Percentiles rank a stretch among this genome's conserved stretches.
Conservation (phyloP, 371 early-diverging fungal genomes). For the Lichtheimia ornata region DNA sequence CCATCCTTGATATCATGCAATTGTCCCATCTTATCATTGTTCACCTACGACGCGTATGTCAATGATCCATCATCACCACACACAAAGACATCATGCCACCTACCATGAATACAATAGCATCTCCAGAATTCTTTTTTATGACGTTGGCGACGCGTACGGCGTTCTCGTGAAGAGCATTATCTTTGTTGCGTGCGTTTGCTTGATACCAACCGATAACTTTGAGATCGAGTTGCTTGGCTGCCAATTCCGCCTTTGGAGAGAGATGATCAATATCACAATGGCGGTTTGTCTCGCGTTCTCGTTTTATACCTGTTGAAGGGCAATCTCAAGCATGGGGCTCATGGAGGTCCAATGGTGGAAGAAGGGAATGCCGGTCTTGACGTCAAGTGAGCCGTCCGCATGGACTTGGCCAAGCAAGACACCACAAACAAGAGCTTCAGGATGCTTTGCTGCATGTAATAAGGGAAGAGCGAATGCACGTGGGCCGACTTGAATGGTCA, state of each 20-base stretch:
- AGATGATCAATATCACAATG: background rate
- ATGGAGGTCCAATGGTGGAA: slow-evolving; percentile 79
- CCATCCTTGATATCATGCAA: slow-evolving; percentile 20
- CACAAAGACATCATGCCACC: slow-evolving; percentile 1
- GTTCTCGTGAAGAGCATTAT: slow-evolving; percentile 45
- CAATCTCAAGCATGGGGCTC: slow-evolving; percentile 79
- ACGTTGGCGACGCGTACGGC: slow-evolving; percentile 56
- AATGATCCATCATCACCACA: background rate
- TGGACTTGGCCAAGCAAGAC: slow-evolving; percentile 56
- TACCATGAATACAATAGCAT: slow-evolving; percentile 50
- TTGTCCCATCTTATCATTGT: slow-evolving; percentile 31
- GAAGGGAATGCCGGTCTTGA: slow-evolving; percentile 72
- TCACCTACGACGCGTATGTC: slow-evolving; percentile 18
- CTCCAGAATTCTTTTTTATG: slow-evolving; percentile 39
- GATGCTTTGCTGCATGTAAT: slow-evolving; percentile 83
- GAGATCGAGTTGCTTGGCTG: slow-evolving; percentile 43
- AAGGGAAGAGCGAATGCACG: slow-evolving; percentile 74
- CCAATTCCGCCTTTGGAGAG: slow-evolving; percentile 48
- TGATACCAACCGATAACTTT: slow-evolving; percentile 67
- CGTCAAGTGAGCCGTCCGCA: slow-evolving; percentile 28
- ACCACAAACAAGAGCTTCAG: slow-evolving; percentile 71
- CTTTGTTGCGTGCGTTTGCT: slow-evolving; percentile 52
- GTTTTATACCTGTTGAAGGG: slow-evolving; percentile 67
- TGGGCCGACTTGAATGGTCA: slow-evolving; percentile 33
- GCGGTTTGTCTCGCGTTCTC: too few species aligned